Conservation (phyloP, 345 rosid species). For the Geranium brycei region DNA sequence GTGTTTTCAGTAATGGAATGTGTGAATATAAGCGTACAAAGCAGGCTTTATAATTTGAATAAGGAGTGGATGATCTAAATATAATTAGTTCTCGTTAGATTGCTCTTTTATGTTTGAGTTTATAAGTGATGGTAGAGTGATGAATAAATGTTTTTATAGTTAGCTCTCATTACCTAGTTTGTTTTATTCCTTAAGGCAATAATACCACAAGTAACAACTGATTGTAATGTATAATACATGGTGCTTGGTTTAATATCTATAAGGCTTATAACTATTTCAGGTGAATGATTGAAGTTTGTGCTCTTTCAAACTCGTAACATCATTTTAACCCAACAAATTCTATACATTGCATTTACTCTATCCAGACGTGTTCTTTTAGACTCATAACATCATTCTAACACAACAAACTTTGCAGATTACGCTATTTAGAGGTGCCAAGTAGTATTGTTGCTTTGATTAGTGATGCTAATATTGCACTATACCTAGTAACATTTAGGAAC, state of each 20-base stretch:
- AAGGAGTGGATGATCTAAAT: not conserved
- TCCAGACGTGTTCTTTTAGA: too few relatives aligned
- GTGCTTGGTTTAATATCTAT: not conserved
- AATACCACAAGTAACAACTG: not conserved
- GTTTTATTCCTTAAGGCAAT: not conserved
- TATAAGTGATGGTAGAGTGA: not conserved
- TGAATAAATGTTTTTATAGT: not conserved
- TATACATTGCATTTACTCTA: too few relatives aligned
- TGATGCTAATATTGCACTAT: too few relatives aligned
- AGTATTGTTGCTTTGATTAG: too few relatives aligned
- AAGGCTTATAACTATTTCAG: too few relatives aligned
- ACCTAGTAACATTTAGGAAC: too few relatives aligned
- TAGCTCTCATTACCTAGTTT: not conserved
- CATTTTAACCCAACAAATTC: too few relatives aligned
- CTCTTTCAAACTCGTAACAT: too few relatives aligned
- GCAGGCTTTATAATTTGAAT: not conserved
- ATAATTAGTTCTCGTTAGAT: not conserved
- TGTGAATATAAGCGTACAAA: not conserved
- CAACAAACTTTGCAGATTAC: too few relatives aligned
- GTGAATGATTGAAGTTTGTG: too few relatives aligned
- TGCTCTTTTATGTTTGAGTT: not conserved
- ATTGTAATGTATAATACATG: not conserved
- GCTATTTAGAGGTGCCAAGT: too few relatives aligned
- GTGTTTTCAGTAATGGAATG: conserved; percentile 6
- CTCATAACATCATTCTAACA: too few relatives aligned